Evolutionary conservation across 2,329 filamentous ascomycete genomes (phyloP), one percentile per base, ranked within the genome.

Genomic region (Pseudogymnoascus sp.): DNA sequence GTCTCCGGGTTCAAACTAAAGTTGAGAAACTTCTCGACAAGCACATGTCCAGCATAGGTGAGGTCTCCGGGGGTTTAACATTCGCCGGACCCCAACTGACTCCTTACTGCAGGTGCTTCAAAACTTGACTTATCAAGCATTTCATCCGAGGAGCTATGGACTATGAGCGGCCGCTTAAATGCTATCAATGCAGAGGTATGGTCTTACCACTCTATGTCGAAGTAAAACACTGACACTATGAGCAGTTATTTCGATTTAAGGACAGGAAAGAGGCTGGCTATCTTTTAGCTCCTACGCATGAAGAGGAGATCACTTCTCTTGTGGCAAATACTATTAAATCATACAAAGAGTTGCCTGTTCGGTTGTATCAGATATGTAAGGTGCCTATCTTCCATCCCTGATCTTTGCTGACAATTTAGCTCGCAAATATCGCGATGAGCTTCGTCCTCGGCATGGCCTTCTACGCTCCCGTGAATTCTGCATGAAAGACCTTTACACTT

Each of bases 401-500:
- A 31, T 55, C 4, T 33, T 61, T 14, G 38, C 55, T 61, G 18
- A 38, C 60, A 52, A 67, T 65, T 6, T 65, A 91, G 88, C 91
- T 31, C 85, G 93, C 55, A 99, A 99, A 75, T 99, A 97, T 71
- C 86, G 95, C 59, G 95, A 99, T 76, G 95, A 99, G 75, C 83
- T 88, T 63, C 84, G 95, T 25, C 95, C 95, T 18, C 85, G 95
- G 33, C 90, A 96, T 69, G 95, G 95, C 11, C 80, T 99, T 1
- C 79, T 99, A 7, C 87, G 95, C 8, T 89, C 91, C 0, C 87
- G 92, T 65, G 95, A 99, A 71, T 99, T 99, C 70, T 77, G 91
- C 68, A 99, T 99, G 95, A 99, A 99, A 75, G 95, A 99, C 74
- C 82, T 99, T 0, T 99, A 99, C 74, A 97, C 93, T 0, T 99